Conservation (phyloP, 176 grass and related monocot genomes). For the Oryza glaberrima region DNA sequence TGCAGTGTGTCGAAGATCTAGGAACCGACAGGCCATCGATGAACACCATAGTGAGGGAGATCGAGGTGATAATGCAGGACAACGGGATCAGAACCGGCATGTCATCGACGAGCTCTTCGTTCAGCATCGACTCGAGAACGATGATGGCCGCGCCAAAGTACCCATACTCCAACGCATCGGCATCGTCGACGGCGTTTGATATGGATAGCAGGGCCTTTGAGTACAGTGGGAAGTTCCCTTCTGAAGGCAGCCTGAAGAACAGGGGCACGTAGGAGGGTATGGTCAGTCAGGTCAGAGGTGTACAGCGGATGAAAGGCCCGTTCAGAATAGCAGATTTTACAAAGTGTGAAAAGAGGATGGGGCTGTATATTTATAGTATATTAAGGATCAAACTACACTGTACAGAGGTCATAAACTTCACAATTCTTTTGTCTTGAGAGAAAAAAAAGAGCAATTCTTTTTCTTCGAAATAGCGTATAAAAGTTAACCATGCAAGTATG, state of each 20-base stretch:
- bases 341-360: neutral
- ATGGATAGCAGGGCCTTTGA: slow-evolving; percentile 65
- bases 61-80: slow-evolving; percentile 69
- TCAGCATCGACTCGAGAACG: slow-evolving; percentile 34
- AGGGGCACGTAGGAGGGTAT: neutral
- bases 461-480: neutral
- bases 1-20: slow-evolving; percentile 52
- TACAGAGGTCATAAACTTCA: slow-evolving; percentile 24
- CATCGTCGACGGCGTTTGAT: slow-evolving; percentile 40
- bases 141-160: slow-evolving; percentile 23
- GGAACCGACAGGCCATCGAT: slow-evolving; percentile 50
- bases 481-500: neutral
- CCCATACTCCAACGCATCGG: slow-evolving; percentile 45
- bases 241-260: slow-evolving; percentile 46
- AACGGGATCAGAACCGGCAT: slow-evolving; percentile 49
- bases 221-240: slow-evolving; percentile 68
- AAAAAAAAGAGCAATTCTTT: neutral
- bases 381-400: slow-evolving; percentile 4
- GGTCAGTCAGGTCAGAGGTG: neutral
- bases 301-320: neutral
- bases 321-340: slow-evolving; percentile 10
- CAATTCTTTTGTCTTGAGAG: slow-evolving; percentile 8
- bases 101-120: slow-evolving; percentile 48
- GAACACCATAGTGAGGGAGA: slow-evolving; percentile 70
- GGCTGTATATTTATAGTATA: neutral